phyloP scores from a whole-genome alignment of 2,329 filamentous ascomycete genomes.

The Hymenotorrendiella dingleyae region DNA sequence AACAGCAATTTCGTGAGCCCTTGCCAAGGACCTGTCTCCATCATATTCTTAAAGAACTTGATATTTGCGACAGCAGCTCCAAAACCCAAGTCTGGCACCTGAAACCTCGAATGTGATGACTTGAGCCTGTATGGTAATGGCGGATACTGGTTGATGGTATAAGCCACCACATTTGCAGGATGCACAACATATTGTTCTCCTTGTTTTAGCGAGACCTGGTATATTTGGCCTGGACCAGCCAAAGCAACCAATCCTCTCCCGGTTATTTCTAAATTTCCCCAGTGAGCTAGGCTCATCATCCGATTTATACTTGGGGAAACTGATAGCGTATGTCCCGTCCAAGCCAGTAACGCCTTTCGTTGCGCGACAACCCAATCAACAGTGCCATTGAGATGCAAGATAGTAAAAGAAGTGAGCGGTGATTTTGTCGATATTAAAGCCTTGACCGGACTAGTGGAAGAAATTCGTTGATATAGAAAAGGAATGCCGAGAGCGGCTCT shows the following conservation, averaged over 20 bases:
- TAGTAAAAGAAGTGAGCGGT: constrained; percentile 76
- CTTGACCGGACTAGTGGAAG: constrained; percentile 80
- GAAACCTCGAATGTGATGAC: constrained; percentile 66
- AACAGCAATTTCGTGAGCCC: constrained; percentile 58
- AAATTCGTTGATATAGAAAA: constrained; percentile 89
- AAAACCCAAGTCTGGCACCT: constrained; percentile 65
- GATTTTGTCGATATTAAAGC: constrained; percentile 86
- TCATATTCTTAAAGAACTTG: constrained; percentile 68
- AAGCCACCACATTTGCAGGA: constrained; percentile 87
- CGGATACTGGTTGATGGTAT: constrained; percentile 66
- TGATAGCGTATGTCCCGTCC: constrained; percentile 83
- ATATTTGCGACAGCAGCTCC: constrained; percentile 59
- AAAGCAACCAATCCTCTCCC: constrained; percentile 83
- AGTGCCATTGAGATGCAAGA: constrained; percentile 86
- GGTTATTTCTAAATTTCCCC: constrained; percentile 85
- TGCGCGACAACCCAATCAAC: constrained; percentile 94
- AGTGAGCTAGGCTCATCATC: constrained; percentile 73
- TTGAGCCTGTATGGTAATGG: constrained; percentile 86
- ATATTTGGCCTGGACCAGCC: constrained; percentile 81
- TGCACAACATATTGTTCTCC: constrained; percentile 90
- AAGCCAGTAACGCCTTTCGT: constrained; percentile 82
- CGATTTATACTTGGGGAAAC: constrained; percentile 71
- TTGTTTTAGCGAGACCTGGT: constrained; percentile 72
- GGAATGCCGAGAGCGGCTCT: constrained; percentile 79
- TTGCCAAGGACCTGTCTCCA: constrained; percentile 68